Base-by-base conservation (phyloP, 768 basidiomycete genomes). In the Panus rudis region DNA sequence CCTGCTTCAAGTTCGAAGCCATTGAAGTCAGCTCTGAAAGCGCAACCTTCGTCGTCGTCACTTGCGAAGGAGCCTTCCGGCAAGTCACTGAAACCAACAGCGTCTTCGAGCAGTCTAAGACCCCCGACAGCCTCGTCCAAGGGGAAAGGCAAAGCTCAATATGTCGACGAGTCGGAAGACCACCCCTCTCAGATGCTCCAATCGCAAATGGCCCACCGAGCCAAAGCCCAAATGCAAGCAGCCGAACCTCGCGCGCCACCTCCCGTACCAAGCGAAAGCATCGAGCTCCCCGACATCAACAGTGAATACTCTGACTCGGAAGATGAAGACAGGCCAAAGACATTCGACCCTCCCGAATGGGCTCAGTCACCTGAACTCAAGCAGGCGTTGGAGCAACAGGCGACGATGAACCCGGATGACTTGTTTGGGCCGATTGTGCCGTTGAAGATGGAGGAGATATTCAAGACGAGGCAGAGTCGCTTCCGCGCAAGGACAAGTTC, bases 251-350 rank as follows among this genome's bases (percentile, higher is more conserved):
- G 67, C 27, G 58, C 64, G 27, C 56, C 58, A 28, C 73, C 78
- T 8, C 59, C 66, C 3, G 60, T 82, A 43, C 48, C 60, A 16
- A 58, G 80, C 14, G 86, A 92, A 68, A 80, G 73, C 57, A 89
- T 93, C 53, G 92, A 92, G 54, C 70, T 99, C 14, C 93, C 94
- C 0, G 94, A 98, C 35, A 92, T 96, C 57, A 85, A 92, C 55
- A 92, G 88, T 65, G 94, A 97, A 55, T 98, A 97, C 63, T 96
- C 92, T 4, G 89, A 93, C 63, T 96, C 92, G 4, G 94, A 92
- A 34, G 91, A 56, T 46, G 92, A 93, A 59, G 80, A 83, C 51
- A 78, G 84, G 16, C 72, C 75, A 31, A 71, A 76, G 50, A 79
- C 78, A n/a, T 82, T 79, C 51, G 75, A 82, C 53, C 76, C 82